Base-by-base conservation (phyloP, 768 basidiomycete genomes). In the Mycena sanguinolenta region DNA sequence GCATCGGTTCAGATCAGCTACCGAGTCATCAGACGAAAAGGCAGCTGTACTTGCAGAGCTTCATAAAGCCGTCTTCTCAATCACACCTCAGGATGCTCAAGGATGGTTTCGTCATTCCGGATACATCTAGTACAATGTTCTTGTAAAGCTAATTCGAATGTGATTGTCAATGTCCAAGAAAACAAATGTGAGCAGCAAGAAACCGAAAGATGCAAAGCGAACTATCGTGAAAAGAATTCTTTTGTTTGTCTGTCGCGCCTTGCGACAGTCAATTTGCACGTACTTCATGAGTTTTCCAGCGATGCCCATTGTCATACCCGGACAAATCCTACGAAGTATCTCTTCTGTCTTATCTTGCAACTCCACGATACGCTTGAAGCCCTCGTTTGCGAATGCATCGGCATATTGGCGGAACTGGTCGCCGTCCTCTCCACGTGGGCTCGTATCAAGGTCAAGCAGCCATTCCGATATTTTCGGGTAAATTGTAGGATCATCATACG, bases 101-200 rank as follows among this genome's bases (percentile, higher is more conserved):
- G 70, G 59, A 7, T 71, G 61, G 58, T 71, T 71, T 58, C 21
- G 60, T 2, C 63, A 65, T 49, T 65, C 64, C 0, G 69, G 69
- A 0, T 71, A 71, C 42, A 50, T 65, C 39, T 71, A 59, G 27
- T 60, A 39, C 38, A 39, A 46, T 21, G n/a, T n/a, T n/a, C n/a
- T n/a, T n/a, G n/a, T n/a, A n/a, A 46, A 46, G 44, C 17, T 42
- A 4, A 9, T 46, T n/a, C 19, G 44, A 21, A n/a, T 46, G 19
- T 46, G n/a, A 21, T 2, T 9, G 9, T 46, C 17, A 21, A 46
- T 19, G 19, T 46, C 17, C 44, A 46, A 46, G 44, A 46, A 46
- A n/a, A 21, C 44, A 19, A 46, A 46, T n/a, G 44, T n/a, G n/a
- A n/a, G n/a, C n/a, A 19, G 21, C 44, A 46, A n/a, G n/a, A 19